phyloP scores from a whole-genome alignment of 1,284 basidiomycete species.

The Neolentinus lepideus region DNA sequence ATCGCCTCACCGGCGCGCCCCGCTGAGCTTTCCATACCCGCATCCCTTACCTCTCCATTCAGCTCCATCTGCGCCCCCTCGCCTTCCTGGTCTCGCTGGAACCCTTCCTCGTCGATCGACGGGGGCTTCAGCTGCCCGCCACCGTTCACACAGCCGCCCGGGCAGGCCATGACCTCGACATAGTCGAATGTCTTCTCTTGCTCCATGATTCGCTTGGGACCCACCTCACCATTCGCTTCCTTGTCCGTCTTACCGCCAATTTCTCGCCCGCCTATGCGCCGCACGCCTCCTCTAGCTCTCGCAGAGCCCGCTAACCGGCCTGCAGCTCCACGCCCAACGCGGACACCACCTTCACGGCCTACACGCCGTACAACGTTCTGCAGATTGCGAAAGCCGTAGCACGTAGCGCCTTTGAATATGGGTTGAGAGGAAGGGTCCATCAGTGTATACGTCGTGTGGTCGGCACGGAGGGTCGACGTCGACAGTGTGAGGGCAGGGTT shows the following conservation, averaged over 20 bases:
- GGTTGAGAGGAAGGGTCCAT: conserved; percentile 37
- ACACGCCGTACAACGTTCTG: conserved; percentile 96
- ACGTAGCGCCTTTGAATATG: conserved; percentile 89
- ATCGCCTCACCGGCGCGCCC: conserved; percentile 13
- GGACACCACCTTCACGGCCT: conserved; percentile 77
- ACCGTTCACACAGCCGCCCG: conserved; percentile 95
- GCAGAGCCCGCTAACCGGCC: conserved; percentile 39
- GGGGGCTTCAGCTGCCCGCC: conserved; percentile 85
- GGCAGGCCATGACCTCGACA: conserved; percentile 99
- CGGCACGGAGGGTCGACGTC: conserved; percentile 54
- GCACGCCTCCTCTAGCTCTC: conserved; percentile 17
- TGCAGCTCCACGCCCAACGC: conserved; percentile 60
- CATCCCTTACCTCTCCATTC: conserved; percentile 12
- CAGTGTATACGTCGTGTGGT: conserved; percentile 64
- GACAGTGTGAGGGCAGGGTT: conserved; percentile 47
- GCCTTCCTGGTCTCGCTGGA: conserved; percentile 45
- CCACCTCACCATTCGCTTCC: conserved; percentile 21
- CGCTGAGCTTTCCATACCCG: conserved; percentile 14
- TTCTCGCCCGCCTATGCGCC: conserved; percentile 14
- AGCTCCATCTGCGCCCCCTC: conserved; percentile 27
- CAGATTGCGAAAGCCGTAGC: conserved; percentile 96
- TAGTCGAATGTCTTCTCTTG: conserved; percentile 79
- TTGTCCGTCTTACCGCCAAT: conserved; percentile 20
- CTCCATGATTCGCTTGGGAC: too few relatives aligned
- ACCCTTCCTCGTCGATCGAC: conserved; percentile 53